Conservation (phyloP, 164 flowering plant species). For the Annona squamosa region DNA sequence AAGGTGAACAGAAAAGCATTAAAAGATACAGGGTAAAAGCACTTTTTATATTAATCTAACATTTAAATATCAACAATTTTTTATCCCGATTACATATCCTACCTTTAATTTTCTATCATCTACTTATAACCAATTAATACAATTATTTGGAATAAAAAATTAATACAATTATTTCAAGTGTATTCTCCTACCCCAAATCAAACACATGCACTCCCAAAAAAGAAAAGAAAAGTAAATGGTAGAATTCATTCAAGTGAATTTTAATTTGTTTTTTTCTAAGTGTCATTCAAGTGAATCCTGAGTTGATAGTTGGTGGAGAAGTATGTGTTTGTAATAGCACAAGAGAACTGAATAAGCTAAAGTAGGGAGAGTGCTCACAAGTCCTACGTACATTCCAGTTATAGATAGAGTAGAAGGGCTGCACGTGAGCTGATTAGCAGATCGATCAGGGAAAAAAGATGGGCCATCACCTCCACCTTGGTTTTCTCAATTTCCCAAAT, state of each 20-base stretch:
- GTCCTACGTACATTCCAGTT: background rate
- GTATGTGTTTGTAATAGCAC: background rate
- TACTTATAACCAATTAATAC: no score
- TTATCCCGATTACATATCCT: no score
- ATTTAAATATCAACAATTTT: no score
- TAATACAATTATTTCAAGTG: no score
- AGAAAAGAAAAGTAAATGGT: background rate
- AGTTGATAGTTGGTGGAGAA: background rate
- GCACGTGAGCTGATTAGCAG: conserved; percentile 36
- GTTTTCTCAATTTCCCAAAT: conserved; percentile 24
- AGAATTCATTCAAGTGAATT: no score
- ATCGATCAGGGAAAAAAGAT: conserved; percentile 13
- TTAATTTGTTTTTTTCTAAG: no score
- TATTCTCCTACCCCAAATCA: no score
- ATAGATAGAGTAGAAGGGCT: background rate
- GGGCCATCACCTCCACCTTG: background rate
- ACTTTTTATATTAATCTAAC: no score
- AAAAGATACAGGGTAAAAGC: background rate
- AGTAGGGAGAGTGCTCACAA: background rate
- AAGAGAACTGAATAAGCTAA: no score
- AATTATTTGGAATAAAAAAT: no score
- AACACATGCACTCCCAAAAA: background rate
- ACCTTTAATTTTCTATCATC: no score
- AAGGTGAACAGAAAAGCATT: background rate
- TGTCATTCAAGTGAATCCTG: no score